These are phyloP conservation scores for Microdochium trichocladiopsis DNA, from an alignment of 2,329 filamentous ascomycete genomes.

Conservation along the genomic window DNA sequence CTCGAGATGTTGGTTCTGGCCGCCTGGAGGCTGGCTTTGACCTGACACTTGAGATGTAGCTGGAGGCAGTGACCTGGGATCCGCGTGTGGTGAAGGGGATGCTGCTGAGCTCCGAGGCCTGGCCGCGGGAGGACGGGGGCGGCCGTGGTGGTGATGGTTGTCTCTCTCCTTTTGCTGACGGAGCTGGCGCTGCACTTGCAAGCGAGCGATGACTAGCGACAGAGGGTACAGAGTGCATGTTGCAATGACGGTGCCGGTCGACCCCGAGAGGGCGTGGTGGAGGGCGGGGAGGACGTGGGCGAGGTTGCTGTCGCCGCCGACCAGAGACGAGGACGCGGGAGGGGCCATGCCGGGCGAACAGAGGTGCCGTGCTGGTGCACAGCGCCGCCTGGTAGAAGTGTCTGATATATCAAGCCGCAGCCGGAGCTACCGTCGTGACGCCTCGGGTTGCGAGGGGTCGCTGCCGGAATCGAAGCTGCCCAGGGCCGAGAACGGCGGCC, in stretches of 20 bases:
- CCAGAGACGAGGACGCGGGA: slow-evolving; percentile 2
- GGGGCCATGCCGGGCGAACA: slow-evolving; percentile 9
- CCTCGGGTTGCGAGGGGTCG: too few relatives aligned
- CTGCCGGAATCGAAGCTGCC: too few relatives aligned
- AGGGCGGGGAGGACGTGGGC: slow-evolving; percentile 56
- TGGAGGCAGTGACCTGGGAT: not conserved
- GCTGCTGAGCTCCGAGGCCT: not conserved
- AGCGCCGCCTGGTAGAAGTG: not conserved
- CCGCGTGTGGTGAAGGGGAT: not conserved
- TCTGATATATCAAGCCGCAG: too few relatives aligned
- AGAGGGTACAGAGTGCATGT: slow-evolving; percentile 77
- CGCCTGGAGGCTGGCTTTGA: not conserved
- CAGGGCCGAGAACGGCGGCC: too few relatives aligned
- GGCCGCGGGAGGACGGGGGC: not conserved
- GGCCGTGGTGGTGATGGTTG: not conserved
- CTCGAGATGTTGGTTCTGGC: not conserved
- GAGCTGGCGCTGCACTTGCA: slow-evolving; percentile 68
- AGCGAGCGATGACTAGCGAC: slow-evolving; percentile 71
- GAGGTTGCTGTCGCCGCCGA: slow-evolving; percentile 7
- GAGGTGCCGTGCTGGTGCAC: not conserved
- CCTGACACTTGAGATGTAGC: not conserved
- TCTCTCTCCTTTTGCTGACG: slow-evolving; percentile 21
- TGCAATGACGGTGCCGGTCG: slow-evolving; percentile 69
- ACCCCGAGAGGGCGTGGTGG: slow-evolving; percentile 75
- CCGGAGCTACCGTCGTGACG: too few relatives aligned